These are phyloP conservation scores for Lactifluus pinguis DNA, from an alignment of 768 basidiomycete species.

Conservation along the genomic window DNA sequence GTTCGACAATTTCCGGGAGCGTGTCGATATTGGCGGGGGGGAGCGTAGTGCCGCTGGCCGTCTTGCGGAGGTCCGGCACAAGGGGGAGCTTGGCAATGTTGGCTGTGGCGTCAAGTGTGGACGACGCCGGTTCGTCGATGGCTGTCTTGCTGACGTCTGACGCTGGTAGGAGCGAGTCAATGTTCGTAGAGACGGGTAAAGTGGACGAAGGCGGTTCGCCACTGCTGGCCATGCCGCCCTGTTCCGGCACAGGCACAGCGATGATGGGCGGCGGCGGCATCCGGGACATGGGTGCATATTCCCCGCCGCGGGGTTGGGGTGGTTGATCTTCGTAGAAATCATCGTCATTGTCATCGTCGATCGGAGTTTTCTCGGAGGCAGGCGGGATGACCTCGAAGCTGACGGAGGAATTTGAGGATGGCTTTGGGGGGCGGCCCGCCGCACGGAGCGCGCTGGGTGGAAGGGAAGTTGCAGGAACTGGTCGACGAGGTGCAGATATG, in stretches of 20 bases:
- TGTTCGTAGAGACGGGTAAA: neutral
- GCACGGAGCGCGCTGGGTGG: conserved; percentile 13
- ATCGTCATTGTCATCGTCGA: conserved; percentile 18
- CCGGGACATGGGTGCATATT: conserved; percentile 1
- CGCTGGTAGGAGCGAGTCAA: neutral
- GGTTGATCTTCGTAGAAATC: neutral
- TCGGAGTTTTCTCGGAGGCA: conserved; percentile 12
- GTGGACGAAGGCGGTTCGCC: neutral
- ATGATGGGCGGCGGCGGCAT: conserved; percentile 16
- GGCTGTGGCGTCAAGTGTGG: neutral
- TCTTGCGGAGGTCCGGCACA: neutral
- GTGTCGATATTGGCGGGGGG: conserved; percentile 8
- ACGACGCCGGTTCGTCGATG: neutral
- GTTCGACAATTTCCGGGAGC: conserved; percentile 17
- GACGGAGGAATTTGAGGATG: conserved; percentile 20
- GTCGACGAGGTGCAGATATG: neutral
- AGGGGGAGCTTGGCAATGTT: neutral
- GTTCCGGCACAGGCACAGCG: conserved; percentile 9
- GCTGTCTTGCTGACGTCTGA: neutral
- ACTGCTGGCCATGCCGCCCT: neutral
- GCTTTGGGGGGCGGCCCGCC: conserved; percentile 7
- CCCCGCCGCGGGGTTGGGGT: neutral
- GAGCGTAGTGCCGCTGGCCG: conserved; percentile 5
- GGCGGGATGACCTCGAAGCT: conserved; percentile 14
- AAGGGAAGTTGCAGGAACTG: conserved; percentile 14